Conservation (phyloP, 352 stramenopile genomes). For the Globisporangium spinosum region DNA sequence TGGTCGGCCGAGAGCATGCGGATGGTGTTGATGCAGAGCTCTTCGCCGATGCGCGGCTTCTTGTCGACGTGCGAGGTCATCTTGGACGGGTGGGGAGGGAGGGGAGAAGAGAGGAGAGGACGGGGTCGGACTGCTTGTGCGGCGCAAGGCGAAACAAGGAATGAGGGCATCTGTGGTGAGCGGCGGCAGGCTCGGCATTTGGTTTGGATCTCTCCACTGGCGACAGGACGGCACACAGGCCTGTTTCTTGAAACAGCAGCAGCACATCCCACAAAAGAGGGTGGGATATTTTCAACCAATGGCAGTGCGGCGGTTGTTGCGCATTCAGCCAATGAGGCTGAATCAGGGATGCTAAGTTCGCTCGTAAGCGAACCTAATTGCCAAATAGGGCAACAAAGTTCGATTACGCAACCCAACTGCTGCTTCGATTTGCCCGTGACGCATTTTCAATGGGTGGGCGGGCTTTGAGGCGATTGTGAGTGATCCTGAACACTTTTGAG, state of each 20-base stretch:
- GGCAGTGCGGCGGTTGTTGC: neutral
- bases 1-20: slow-evolving; percentile 96
- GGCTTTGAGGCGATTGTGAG: neutral
- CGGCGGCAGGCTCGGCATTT: neutral
- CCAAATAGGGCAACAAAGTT: neutral
- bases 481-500: neutral
- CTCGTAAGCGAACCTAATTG: neutral
- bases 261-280: neutral
- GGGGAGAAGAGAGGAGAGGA: slow-evolving; percentile 1
- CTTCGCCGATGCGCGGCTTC: slow-evolving; percentile 74
- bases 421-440: slow-evolving; percentile 6
- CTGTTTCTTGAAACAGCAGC: neutral
- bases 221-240: neutral
- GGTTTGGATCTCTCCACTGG: slow-evolving; percentile 5
- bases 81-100: slow-evolving; percentile 11
- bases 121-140: slow-evolving; percentile 27
- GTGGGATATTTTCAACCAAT: slow-evolving; percentile 13
- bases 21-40: slow-evolving; percentile 97
- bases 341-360: neutral
- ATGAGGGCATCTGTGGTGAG: slow-evolving; percentile 21
- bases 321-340: slow-evolving; percentile 11
- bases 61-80: slow-evolving; percentile 82
- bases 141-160: slow-evolving; percentile 36
- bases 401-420: slow-evolving; percentile 5
- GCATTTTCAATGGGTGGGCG: neutral